phyloP scores from a whole-genome alignment of 2,329 filamentous ascomycete species.

The Alternaria sp. region DNA sequence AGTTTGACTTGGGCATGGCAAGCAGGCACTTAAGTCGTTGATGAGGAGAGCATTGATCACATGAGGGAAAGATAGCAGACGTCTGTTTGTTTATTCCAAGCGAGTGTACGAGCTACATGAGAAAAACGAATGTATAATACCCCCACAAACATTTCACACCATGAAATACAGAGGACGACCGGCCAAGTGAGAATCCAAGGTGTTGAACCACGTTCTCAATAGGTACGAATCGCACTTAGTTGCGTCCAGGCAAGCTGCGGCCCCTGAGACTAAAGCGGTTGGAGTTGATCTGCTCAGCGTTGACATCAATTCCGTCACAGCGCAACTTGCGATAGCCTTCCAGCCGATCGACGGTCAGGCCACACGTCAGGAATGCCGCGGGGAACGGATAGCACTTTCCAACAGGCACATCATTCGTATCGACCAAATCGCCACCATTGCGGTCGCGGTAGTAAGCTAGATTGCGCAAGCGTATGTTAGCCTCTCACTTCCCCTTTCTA shows the following conservation, averaged over 20 bases:
- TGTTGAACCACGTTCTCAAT: neutral
- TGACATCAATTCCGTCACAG: neutral
- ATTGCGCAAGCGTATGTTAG: neutral
- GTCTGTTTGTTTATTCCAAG: neutral
- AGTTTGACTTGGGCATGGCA: neutral
- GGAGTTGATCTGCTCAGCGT: neutral
- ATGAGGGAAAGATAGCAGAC: neutral
- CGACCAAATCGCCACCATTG: neutral
- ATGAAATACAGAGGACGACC: neutral
- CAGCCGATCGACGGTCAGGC: neutral
- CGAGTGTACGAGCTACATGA: neutral
- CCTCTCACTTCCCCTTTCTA: neutral
- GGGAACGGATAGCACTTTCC: neutral
- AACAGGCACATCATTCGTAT: neutral
- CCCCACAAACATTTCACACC: neutral
- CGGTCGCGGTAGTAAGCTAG: neutral
- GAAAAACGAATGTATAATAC: neutral
- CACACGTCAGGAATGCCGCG: neutral
- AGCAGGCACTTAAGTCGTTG: neutral
- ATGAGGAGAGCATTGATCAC: neutral
- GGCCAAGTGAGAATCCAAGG: neutral
- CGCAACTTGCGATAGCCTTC: neutral
- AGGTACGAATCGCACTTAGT: neutral
- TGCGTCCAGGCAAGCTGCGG: neutral
- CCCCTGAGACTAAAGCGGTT: neutral